These are phyloP conservation scores for Penicillium pancosmium DNA, from an alignment of 495 filamentous ascomycete species.

Conservation along the genomic window DNA sequence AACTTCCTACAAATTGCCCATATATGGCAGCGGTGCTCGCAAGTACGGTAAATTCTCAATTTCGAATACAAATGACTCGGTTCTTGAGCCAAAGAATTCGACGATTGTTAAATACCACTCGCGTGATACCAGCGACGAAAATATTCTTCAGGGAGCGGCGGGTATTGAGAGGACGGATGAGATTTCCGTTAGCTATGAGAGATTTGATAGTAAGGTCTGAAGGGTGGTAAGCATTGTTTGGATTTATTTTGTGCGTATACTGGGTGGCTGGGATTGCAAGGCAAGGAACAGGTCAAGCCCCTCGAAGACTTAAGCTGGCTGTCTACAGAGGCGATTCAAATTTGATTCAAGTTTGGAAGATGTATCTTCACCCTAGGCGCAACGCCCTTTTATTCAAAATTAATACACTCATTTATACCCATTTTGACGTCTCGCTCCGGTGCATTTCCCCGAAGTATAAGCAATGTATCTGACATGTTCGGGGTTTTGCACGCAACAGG, in stretches of 20 bases:
- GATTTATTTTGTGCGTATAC: too few relatives aligned
- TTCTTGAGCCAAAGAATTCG: conserved; percentile 5
- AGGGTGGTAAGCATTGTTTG: background rate
- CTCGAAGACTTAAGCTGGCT: too few relatives aligned
- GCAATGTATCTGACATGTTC: too few relatives aligned
- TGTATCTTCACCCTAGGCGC: too few relatives aligned
- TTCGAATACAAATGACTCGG: conserved; percentile 7
- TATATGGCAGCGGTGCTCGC: conserved; percentile 22
- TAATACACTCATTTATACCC: background rate
- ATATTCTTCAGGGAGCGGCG: conserved; percentile 22
- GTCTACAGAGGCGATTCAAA: too few relatives aligned
- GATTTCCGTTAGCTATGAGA: conserved; percentile 26
- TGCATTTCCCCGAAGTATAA: too few relatives aligned
- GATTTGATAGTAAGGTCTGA: conserved; percentile 4
- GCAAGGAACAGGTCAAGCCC: too few relatives aligned
- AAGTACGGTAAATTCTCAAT: conserved; percentile 21
- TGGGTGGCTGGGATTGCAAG: too few relatives aligned
- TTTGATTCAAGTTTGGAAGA: too few relatives aligned
- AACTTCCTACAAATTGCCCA: conserved; percentile 27
- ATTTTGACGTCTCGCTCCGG: too few relatives aligned
- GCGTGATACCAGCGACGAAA: conserved; percentile 23
- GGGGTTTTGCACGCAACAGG: background rate
- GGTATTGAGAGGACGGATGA: conserved; percentile 32
- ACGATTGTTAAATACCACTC: conserved; percentile 9
- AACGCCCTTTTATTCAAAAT: background rate